A percentile compares a stretch with the other conserved stretches of the same genome.
Conservation (phyloP, 2,329 filamentous ascomycete genomes). For the Kalmusia sp. region DNA sequence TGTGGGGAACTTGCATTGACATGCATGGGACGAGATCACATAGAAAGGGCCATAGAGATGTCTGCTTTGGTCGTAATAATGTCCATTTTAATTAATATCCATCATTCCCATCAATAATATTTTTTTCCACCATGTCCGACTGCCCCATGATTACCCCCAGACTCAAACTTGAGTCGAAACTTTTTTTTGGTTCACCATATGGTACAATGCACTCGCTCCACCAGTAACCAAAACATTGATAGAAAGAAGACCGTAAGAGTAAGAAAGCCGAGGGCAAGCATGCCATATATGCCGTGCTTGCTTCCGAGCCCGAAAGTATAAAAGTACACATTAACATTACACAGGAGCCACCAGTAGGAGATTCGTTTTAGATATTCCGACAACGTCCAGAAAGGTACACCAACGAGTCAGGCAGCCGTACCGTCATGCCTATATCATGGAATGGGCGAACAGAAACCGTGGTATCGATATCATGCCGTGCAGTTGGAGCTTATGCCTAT, state of each 20-base stretch:
- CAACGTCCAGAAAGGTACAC: not conserved
- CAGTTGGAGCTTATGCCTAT: conserved; percentile 1
- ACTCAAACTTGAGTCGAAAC: not conserved
- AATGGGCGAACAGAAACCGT: conserved; percentile 6
- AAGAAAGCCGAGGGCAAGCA: not conserved
- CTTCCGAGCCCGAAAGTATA: not conserved
- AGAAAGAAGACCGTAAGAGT: not conserved
- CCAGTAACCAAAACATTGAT: not conserved
- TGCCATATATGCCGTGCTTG: too few species aligned
- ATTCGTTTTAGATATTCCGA: not conserved
- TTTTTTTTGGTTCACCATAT: conserved; percentile 4
- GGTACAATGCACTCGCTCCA: not conserved
- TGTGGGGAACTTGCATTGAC: too few species aligned
- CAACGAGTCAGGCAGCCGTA: not conserved
- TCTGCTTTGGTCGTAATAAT: too few species aligned
- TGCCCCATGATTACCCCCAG: not conserved
- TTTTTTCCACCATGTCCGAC: not conserved
- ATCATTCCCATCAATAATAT: not conserved
- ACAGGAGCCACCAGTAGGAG: conserved; percentile 10
- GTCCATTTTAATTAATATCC: not conserved
- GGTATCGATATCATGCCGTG: conserved; percentile 4
- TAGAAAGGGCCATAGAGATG: too few species aligned
- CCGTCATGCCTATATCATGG: not conserved
- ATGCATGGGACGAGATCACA: too few species aligned
- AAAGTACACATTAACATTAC: conserved; percentile 16